Evolutionary conservation across 1,139 yeast genomes (phyloP).

Genomic region (Barnettozyma hawaiiensis): DNA sequence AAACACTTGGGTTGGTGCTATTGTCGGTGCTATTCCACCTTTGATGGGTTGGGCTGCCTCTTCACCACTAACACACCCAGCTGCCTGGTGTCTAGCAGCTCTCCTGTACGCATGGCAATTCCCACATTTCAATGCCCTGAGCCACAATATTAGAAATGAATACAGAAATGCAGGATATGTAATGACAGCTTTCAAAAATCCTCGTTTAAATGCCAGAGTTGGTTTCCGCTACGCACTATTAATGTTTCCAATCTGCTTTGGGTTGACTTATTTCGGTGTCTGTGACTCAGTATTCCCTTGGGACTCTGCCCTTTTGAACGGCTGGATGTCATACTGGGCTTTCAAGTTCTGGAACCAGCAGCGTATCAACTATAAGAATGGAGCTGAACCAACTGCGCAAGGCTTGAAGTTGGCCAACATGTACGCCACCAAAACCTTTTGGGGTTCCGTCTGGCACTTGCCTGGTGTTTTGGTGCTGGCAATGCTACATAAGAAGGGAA

Average conservation of each 20-base stretch:
- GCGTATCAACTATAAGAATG: slow-evolving; percentile 43
- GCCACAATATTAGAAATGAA: slow-evolving; percentile 83
- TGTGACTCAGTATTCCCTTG: slow-evolving; percentile 78
- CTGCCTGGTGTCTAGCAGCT: slow-evolving; percentile 92
- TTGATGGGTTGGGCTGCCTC: slow-evolving; percentile 99
- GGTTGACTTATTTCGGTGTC: slow-evolving; percentile 68
- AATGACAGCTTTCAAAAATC: slow-evolving; percentile 94
- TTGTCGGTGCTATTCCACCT: slow-evolving; percentile 98
- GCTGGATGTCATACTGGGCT: slow-evolving; percentile 80
- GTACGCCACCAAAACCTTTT: slow-evolving; percentile 79
- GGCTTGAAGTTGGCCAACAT: slow-evolving; percentile 54
- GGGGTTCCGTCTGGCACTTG: slow-evolving; percentile 93
- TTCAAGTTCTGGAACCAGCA: slow-evolving; percentile 82
- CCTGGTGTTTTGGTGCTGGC: slow-evolving; percentile 89
- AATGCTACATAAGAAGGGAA: slow-evolving; percentile 91
- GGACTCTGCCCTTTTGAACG: slow-evolving; percentile 78
- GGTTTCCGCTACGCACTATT: slow-evolving; percentile 80
- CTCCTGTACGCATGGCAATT: slow-evolving; percentile 96
- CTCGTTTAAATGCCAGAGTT: slow-evolving; percentile 87
- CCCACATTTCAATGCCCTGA: slow-evolving; percentile 92
- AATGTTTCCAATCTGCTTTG: slow-evolving; percentile 92
- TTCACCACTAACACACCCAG: slow-evolving; percentile 74
- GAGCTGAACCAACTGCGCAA: slow-evolving; percentile 41
- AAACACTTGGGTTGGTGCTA: slow-evolving; percentile 98
- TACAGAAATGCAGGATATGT: slow-evolving; percentile 91